Evolutionary conservation across 2,329 filamentous ascomycete genomes (phyloP).

Genomic region (Aspergillus hiratsukae): DNA sequence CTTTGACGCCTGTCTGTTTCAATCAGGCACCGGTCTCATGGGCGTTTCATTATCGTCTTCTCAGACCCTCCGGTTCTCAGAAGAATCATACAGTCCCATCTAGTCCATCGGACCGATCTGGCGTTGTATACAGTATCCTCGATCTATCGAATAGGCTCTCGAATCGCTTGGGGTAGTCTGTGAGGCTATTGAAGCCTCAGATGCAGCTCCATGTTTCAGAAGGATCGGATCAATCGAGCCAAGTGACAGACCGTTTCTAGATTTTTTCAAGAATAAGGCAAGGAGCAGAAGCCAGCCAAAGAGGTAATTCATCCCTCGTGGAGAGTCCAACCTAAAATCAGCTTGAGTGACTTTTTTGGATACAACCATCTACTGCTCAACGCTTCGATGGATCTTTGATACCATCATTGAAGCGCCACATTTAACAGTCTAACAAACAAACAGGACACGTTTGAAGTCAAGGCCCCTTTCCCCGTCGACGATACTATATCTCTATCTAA

Average conservation of each 20-base stretch:
- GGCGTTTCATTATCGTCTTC: background rate
- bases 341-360: background rate
- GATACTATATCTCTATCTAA: constrained; percentile 2
- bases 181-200: background rate
- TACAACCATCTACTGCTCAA: background rate
- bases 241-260: background rate
- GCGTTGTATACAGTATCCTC: background rate
- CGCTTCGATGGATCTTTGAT: background rate
- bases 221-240: background rate
- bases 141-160: background rate
- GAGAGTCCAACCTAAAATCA: background rate
- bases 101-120: background rate
- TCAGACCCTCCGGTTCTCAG: background rate
- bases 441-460: background rate
- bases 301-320: background rate
- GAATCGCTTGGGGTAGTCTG: background rate
- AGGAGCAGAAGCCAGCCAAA: background rate
- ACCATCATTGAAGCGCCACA: background rate
- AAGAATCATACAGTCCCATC: background rate
- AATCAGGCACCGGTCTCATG: background rate
- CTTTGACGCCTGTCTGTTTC: background rate
- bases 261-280: background rate
- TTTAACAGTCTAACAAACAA: background rate
- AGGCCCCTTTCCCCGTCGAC: background rate
- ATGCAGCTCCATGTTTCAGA: background rate